Evolutionary conservation across 257 asterid species (phyloP).

Genomic region (Solanum chmielewskii): DNA sequence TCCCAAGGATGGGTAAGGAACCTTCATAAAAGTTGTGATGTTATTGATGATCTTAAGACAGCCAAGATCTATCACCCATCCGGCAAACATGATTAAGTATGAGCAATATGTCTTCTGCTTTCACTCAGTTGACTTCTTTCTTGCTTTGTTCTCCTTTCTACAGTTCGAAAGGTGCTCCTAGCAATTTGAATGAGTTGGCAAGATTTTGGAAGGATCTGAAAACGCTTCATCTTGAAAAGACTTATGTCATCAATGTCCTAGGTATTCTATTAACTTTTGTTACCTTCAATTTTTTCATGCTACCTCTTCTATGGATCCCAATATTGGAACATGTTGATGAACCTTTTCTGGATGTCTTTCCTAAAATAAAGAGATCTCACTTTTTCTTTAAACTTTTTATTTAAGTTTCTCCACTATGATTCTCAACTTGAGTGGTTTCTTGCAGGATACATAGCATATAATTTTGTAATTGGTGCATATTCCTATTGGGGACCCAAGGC

Average conservation of each 20-base stretch:
- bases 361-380: neutral
- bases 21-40: constrained; percentile 3
- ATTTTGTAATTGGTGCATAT: constrained; percentile 93
- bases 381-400: neutral
- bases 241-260: constrained; percentile 78
- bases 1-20: constrained; percentile 29
- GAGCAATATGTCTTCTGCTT: neutral
- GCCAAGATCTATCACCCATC: neutral
- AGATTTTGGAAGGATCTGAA: constrained; percentile 53
- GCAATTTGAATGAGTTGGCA: constrained; percentile 7
- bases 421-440: neutral
- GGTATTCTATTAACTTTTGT: constrained; percentile 36
- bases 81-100: neutral
- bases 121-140: neutral
- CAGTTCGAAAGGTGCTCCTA: constrained; percentile 30
- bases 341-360: constrained; percentile 3
- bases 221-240: constrained; percentile 54
- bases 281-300: constrained; percentile 13
- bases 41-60: neutral
- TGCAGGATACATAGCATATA: constrained; percentile 90
- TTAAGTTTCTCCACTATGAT: neutral
- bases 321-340: neutral
- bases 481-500: constrained; percentile 99
- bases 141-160: neutral
- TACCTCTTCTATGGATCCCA: neutral